Evolutionary conservation across 2,329 filamentous ascomycete genomes (phyloP).

Genomic region (Pestalotiopsis sp.): DNA sequence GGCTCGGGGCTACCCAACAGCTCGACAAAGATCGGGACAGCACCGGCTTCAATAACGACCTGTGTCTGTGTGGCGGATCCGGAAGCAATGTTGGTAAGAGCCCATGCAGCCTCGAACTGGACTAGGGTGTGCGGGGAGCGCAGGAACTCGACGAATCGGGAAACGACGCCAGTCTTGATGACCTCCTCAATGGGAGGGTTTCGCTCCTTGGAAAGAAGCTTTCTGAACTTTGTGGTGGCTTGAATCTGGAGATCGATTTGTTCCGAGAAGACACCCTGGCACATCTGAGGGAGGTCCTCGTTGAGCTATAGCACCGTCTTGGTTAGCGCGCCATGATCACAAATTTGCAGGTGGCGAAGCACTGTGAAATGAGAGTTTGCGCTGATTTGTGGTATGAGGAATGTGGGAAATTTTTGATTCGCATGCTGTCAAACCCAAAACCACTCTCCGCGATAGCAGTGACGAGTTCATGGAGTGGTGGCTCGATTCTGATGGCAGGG

Average conservation of each 20-base stretch:
- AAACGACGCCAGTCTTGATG: slow-evolving; percentile 97
- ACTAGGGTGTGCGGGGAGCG: slow-evolving; percentile 97
- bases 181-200: slow-evolving; percentile 99
- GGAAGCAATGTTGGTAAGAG: slow-evolving; percentile 97
- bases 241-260: slow-evolving; percentile 98
- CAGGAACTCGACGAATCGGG: slow-evolving; percentile 97
- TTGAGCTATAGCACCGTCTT: slow-evolving; percentile 68
- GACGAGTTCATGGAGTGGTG: background rate
- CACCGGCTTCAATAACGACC: slow-evolving; percentile 97
- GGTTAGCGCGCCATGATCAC: slow-evolving; percentile 3
- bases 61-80: slow-evolving; percentile 97
- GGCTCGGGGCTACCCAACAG: slow-evolving; percentile 93
- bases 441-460: background rate
- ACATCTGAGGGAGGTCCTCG: slow-evolving; percentile 98
- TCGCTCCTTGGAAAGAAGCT: slow-evolving; percentile 96
- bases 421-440: background rate
- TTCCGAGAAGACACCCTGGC: slow-evolving; percentile 95
- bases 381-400: slow-evolving; percentile 11
- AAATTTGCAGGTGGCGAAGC: background rate
- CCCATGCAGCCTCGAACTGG: slow-evolving; percentile 99
- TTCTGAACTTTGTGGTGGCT: slow-evolving; percentile 97
- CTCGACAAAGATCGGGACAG: slow-evolving; percentile 98
- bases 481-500: background rate
- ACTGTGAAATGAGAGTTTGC: background rate
- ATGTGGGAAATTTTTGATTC: slow-evolving; percentile 16